Percentiles rank a stretch among this genome's conserved stretches.
Evolutionary conservation across 306 rosid genomes (phyloP).

Genomic region (Geum urbanum): DNA sequence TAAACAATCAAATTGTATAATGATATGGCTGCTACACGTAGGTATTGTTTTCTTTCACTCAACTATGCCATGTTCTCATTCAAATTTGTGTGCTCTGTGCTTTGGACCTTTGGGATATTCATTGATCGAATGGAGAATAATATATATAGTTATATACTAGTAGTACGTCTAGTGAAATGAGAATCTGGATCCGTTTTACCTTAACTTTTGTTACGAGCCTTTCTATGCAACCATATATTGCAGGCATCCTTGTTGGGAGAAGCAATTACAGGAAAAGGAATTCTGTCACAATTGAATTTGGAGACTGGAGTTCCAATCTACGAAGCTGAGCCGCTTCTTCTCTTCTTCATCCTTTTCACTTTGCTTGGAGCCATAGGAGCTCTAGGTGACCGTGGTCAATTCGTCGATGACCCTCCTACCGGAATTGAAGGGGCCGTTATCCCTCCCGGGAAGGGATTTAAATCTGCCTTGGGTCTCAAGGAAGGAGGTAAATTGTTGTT

Average conservation of each 20-base stretch:
- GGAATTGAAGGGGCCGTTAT: constrained; percentile 65
- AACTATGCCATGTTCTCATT: not conserved
- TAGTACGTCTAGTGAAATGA: not conserved
- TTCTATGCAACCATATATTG: constrained; percentile 3
- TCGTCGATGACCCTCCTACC: constrained; percentile 65
- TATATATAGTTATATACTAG: no score
- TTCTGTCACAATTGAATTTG: constrained; percentile 75
- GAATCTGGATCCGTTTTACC: not conserved
- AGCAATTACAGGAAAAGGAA: constrained; percentile 88
- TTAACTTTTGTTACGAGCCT: not conserved
- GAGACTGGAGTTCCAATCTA: constrained; percentile 93
- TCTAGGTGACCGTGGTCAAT: constrained; percentile 86
- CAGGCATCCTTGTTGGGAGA: constrained; percentile 95
- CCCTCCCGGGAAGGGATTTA: constrained; percentile 64
- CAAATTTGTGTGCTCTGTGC: not conserved
- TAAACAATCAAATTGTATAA: not conserved
- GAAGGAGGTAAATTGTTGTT: constrained; percentile 56
- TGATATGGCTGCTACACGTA: not conserved
- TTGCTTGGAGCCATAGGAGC: constrained; percentile 98
- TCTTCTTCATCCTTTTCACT: constrained; percentile 91
- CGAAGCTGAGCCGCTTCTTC: constrained; percentile 96
- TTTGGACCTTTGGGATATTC: not conserved
- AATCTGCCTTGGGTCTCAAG: constrained; percentile 69
- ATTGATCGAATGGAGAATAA: not conserved
- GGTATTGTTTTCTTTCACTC: not conserved